Evolutionary conservation across 768 basidiomycete genomes (phyloP), one percentile per base, ranked within the genome.

Genomic region (Lyophyllum decastes): DNA sequence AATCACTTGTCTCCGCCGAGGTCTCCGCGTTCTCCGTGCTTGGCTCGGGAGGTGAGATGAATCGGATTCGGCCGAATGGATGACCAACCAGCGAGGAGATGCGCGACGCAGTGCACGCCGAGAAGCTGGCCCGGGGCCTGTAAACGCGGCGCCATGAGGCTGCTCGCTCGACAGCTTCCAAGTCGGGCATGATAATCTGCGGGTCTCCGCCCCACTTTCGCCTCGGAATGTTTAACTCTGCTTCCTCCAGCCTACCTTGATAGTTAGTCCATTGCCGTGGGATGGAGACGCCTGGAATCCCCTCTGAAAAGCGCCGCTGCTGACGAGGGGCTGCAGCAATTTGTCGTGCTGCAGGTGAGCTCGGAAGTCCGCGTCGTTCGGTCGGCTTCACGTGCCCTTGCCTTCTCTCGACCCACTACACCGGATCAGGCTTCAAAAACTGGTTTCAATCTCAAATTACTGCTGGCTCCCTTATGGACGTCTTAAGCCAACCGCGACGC

Each of bases 21-120:
- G 64, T 54, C 38, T 63, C 66, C 64, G 64, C 65, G 65, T 59
- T 58, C 50, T 48, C 35, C 38, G 26, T 45, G 50, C 30, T 30
- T 30, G 46, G 21, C 46, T 47, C 10, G n/a, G 52, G 9, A 35
- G 19, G 1, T 22, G 30, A 30, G 30, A 30, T 30, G 30, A 5
- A 30, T 30, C 30, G 5, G 30, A 25, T n/a, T 30, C 17, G 24
- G 22, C 41, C 12, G 34, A 43, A 44, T 27, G 41, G 41, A 40
- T 22, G 24, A 34, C 30, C 30, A 40, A 30, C 43, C 45, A 44
- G 51, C 46, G 48, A 57, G 56, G 62, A 27, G 49, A 60, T 54
- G 47, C 46, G 52, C 34, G 44, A 50, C 44, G 58, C 38, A 41
- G 61, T 58, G 40, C 62, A 55, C 12, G 35, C 38, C 26, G 49